phyloP scores from a whole-genome alignment of 2,329 filamentous ascomycete species.

The Biscogniauxia sp. region DNA sequence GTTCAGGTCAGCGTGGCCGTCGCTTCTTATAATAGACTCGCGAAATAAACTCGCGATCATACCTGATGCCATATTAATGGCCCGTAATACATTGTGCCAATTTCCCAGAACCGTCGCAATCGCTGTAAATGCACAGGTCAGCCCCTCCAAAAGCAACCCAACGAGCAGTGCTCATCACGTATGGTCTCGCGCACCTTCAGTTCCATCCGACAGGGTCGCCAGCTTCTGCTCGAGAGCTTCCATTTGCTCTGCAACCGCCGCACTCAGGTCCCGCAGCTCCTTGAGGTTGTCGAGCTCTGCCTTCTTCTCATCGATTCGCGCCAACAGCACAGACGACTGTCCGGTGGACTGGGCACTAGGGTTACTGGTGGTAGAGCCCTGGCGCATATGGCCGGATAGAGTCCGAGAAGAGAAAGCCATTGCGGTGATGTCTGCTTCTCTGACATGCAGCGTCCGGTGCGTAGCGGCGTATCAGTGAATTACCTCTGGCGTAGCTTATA shows the following conservation, averaged over 20 bases:
- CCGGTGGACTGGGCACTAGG: slow-evolving; percentile 44
- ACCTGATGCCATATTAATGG: slow-evolving; percentile 86
- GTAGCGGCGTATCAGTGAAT: not conserved
- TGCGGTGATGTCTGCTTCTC: not conserved
- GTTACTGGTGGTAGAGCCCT: slow-evolving; percentile 51
- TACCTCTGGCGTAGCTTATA: not conserved
- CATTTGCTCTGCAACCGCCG: slow-evolving; percentile 78
- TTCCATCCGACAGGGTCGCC: slow-evolving; percentile 74
- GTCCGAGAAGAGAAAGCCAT: slow-evolving; percentile 59
- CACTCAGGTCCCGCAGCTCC: slow-evolving; percentile 75
- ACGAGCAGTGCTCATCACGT: not conserved
- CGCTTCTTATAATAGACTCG: not conserved
- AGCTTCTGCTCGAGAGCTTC: slow-evolving; percentile 77
- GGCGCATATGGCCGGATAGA: slow-evolving; percentile 66
- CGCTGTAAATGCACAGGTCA: slow-evolving; percentile 45
- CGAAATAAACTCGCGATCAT: slow-evolving; percentile 33
- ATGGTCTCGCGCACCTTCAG: slow-evolving; percentile 58
- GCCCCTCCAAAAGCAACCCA: slow-evolving; percentile 1
- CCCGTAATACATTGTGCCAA: slow-evolving; percentile 82
- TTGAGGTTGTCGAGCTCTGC: slow-evolving; percentile 76
- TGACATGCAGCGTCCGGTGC: not conserved
- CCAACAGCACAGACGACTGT: slow-evolving; percentile 68
- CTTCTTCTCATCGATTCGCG: slow-evolving; percentile 82
- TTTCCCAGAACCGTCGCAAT: slow-evolving; percentile 83
- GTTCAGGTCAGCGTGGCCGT: not conserved